These are phyloP conservation scores for Myochromella boudieri DNA, from an alignment of 768 basidiomycete genomes.

Conservation along the genomic window DNA sequence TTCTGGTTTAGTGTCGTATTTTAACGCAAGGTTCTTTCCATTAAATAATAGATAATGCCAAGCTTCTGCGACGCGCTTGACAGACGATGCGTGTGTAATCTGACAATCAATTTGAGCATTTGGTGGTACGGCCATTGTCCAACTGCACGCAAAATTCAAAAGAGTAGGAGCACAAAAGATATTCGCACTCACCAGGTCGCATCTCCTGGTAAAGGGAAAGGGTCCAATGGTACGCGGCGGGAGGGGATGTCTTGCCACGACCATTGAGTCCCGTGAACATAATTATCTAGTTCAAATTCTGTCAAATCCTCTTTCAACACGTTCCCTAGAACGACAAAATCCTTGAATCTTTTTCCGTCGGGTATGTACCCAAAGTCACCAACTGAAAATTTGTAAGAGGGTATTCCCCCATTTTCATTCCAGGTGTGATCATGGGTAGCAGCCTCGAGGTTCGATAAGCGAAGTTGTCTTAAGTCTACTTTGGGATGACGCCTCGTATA, in stretches of 20 bases:
- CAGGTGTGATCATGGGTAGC: slow-evolving; percentile 38
- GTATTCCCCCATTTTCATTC: slow-evolving; percentile 36
- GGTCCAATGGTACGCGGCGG: slow-evolving; percentile 29
- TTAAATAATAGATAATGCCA: slow-evolving; percentile 37
- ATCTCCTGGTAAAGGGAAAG: slow-evolving; percentile 30
- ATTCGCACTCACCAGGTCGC: slow-evolving; percentile 31
- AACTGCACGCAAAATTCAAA: slow-evolving; percentile 26
- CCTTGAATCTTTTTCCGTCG: slow-evolving; percentile 29
- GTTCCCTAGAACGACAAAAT: slow-evolving; percentile 40
- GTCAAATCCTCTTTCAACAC: slow-evolving; percentile 29
- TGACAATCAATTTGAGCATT: slow-evolving; percentile 36
- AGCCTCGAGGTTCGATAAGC: slow-evolving; percentile 34
- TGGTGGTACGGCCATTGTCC: slow-evolving; percentile 42
- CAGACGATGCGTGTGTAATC: slow-evolving; percentile 29
- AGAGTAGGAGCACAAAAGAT: not conserved
- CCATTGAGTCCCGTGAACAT: slow-evolving; percentile 32
- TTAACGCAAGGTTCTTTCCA: slow-evolving; percentile 28
- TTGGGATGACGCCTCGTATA: slow-evolving; percentile 13
- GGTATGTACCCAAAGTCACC: slow-evolving; percentile 49
- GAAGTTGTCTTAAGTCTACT: slow-evolving; percentile 35
- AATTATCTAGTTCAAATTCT: slow-evolving; percentile 20
- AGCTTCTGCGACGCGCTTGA: slow-evolving; percentile 30
- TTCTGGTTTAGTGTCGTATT: slow-evolving; percentile 36
- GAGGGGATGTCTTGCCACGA: slow-evolving; percentile 34
- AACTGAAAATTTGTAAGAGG: slow-evolving; percentile 36